Base-by-base conservation (phyloP, 169 alveolate genomes). In the Plasmodium sp. region DNA sequence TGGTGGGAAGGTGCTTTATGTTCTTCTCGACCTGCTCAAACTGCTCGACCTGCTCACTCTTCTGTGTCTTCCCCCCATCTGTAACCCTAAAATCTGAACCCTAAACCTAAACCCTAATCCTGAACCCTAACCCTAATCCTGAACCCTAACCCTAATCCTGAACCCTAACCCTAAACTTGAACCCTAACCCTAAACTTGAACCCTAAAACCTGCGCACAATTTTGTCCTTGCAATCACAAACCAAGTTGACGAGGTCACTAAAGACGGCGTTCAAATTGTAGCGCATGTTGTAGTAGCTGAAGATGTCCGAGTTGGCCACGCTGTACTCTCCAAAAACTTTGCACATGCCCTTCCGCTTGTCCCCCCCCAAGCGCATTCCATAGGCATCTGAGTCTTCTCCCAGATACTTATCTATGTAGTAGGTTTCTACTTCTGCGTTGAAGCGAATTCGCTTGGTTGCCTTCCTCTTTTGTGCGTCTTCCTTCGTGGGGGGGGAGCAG, bases 251-350 rank as follows among this genome's bases (percentile, higher is more conserved):
- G 34, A 88, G 22, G 27, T 88, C 94, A 58, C 27, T 88, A 73
- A 88, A 80, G 4, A 80, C 88, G 41, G 16, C 22, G 58, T 88
- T 88, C 16, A 88, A 58, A 88, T 58, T 88, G 43, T 77, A 7
- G 0, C 90, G 86, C 90, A 88, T 56, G 33, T 88, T 88, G 31
- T 77, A 79, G 82, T 88, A 88, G n/a, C 83, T 80, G 81, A 88
- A 88, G 7, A 88, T 79, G 7, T 88, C 94, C 5, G 83, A 22
- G 18, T 62, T 88, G 18, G 62, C 67, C 22, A 88, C 27, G 48
- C 27, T 79, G 71, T 88, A 88, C 5, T 45, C 81, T 18, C 71
- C 94, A 14, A 58, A 31, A 5, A 88, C 3, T 58, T 88, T 88
- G 33, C 34, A 56, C 33, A 88, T 56, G 2, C 34, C 33, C 41